Conservation (phyloP, 352 stramenopile species). For the Pythium apleroticum region DNA sequence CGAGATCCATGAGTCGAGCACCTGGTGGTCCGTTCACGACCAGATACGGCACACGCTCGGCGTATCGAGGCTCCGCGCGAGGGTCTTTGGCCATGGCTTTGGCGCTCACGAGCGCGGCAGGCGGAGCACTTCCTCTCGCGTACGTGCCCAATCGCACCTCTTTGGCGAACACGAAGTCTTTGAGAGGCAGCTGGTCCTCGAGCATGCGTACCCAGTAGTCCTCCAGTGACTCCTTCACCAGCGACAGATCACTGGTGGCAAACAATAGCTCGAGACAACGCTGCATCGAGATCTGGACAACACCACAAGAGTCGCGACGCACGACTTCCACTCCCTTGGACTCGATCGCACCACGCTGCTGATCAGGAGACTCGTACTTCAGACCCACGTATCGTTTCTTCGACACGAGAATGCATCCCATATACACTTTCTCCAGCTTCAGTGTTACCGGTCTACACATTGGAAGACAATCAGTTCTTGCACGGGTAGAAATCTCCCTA, state of each 20-base stretch:
- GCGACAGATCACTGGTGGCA: constrained; percentile 63
- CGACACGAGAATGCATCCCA: constrained; percentile 90
- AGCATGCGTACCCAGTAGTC: constrained; percentile 71
- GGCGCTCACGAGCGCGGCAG: constrained; percentile 71
- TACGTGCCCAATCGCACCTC: constrained; percentile 88
- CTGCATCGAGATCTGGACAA: constrained; percentile 80
- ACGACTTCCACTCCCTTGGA: constrained; percentile 94
- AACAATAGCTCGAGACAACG: constrained; percentile 66
- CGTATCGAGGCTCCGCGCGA: constrained; percentile 74
- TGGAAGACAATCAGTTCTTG: not conserved
- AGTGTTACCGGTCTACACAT: constrained; percentile 66
- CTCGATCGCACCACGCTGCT: constrained; percentile 67
- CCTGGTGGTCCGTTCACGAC: constrained; percentile 88
- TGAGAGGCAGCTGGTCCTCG: constrained; percentile 56
- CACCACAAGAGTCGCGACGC: constrained; percentile 90
- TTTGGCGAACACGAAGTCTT: constrained; percentile 85
- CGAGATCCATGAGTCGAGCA: constrained; percentile 88
- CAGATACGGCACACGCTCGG: constrained; percentile 89
- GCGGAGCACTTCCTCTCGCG: constrained; percentile 50
- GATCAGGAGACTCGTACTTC: constrained; percentile 72
- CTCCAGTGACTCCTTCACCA: constrained; percentile 62
- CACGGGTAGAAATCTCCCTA: not conserved
- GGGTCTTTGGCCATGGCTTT: constrained; percentile 83
- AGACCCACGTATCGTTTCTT: constrained; percentile 95
- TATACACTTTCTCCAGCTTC: constrained; percentile 93